Conservation (phyloP, 1,284 basidiomycete genomes). For the Cutaneotrichosporon mucoides region DNA sequence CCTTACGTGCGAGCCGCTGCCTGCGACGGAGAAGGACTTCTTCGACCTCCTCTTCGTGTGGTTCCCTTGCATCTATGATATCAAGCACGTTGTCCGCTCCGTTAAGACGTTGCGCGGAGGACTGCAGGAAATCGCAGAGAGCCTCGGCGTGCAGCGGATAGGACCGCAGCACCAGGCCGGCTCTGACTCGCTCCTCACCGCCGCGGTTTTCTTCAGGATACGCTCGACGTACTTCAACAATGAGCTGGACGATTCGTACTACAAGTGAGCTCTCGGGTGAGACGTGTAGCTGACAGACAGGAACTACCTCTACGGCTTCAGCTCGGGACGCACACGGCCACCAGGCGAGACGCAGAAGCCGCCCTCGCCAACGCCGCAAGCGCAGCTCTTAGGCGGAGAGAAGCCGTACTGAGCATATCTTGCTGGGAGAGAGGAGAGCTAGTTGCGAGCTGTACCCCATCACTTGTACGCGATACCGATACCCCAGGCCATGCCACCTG, state of each 20-base stretch:
- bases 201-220: slow-evolving; percentile 94
- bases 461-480: slow-evolving; percentile 4
- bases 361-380: slow-evolving; percentile 19
- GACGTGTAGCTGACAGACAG: slow-evolving; percentile 26
- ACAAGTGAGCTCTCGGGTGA: slow-evolving; percentile 50
- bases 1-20: slow-evolving; percentile 81
- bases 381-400: slow-evolving; percentile 20
- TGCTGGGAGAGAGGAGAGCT: background rate
- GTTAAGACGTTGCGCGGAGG: slow-evolving; percentile 88
- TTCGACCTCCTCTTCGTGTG: slow-evolving; percentile 83
- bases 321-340: slow-evolving; percentile 10
- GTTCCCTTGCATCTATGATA: slow-evolving; percentile 97
- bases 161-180: slow-evolving; percentile 94
- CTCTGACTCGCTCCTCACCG: slow-evolving; percentile 88
- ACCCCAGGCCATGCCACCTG: background rate
- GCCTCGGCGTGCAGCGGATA: slow-evolving; percentile 76
- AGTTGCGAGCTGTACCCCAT: background rate
- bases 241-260: slow-evolving; percentile 65
- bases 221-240: slow-evolving; percentile 85
- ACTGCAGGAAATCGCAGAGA: slow-evolving; percentile 93
- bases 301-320: slow-evolving; percentile 48
- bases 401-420: slow-evolving; percentile 14
- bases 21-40: slow-evolving; percentile 83
- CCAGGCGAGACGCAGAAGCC: slow-evolving; percentile 19
- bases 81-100: slow-evolving; percentile 92